Conservation (phyloP, 768 basidiomycete species). For the Rickenella mellea region DNA sequence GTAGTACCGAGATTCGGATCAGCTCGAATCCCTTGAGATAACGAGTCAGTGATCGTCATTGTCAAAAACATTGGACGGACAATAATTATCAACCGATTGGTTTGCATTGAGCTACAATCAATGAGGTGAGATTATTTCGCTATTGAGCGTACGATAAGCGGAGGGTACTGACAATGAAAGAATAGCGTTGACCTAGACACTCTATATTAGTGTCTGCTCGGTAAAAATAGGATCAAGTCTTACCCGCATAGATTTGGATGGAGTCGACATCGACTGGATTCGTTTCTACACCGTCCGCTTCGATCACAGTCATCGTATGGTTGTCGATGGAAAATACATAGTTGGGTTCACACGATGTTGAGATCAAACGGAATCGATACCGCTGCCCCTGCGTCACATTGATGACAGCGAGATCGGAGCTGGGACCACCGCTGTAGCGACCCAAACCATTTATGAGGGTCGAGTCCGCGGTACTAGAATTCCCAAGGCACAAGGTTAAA, state of each 20-base stretch:
- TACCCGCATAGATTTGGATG: conserved; percentile 33
- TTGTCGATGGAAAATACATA: conserved; percentile 25
- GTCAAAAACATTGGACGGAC: conserved; percentile 8
- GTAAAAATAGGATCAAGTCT: neutral
- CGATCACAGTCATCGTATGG: conserved; percentile 32
- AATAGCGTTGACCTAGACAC: conserved; percentile 33
- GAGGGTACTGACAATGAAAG: conserved; percentile 24
- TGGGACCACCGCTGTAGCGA: conserved; percentile 24
- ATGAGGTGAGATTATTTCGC: no score
- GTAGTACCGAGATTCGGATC: conserved; percentile 16
- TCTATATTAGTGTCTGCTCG: neutral
- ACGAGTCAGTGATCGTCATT: neutral
- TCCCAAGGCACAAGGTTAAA: neutral
- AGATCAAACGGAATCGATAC: conserved; percentile 21
- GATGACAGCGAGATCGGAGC: conserved; percentile 25
- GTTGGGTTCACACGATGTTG: conserved; percentile 21
- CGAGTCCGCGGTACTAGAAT: conserved; percentile 18
- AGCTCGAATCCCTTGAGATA: conserved; percentile 22
- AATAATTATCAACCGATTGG: conserved; percentile 30
- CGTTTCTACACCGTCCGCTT: conserved; percentile 29
- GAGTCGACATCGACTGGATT: conserved; percentile 27
- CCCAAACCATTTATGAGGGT: conserved; percentile 40
- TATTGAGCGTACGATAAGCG: conserved; percentile 7
- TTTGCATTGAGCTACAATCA: conserved; percentile 20
- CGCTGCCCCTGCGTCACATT: conserved; percentile 27